These are phyloP conservation scores for Fusarium nematophilum DNA, from an alignment of 2,329 filamentous ascomycete species.

Conservation along the genomic window DNA sequence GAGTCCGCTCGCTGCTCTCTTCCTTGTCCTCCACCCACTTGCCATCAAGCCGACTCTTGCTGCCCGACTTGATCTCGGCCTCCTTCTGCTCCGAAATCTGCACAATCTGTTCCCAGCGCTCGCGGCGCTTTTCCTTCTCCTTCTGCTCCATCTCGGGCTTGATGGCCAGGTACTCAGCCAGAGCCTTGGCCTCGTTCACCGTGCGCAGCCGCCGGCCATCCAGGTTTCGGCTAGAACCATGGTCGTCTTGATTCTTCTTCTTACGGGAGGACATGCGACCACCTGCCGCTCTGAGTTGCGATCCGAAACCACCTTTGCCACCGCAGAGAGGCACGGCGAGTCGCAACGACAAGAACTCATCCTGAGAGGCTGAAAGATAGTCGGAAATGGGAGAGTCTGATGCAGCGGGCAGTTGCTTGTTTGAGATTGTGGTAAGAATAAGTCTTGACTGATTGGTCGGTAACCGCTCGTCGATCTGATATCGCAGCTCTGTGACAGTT, in stretches of 20 bases:
- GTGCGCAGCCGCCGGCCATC: conserved; percentile 91
- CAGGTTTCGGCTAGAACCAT: conserved; percentile 91
- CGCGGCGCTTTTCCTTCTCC: conserved; percentile 86
- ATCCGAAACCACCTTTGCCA: conserved; percentile 98
- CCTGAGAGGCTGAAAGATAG: conserved; percentile 66
- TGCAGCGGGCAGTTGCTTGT: conserved; percentile 71
- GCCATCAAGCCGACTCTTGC: conserved; percentile 79
- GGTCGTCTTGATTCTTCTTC: conserved; percentile 86
- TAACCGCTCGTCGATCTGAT: conserved; percentile 69
- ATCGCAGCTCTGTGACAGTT: conserved; percentile 74
- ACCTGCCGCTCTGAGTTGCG: conserved; percentile 93
- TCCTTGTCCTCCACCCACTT: conserved; percentile 97
- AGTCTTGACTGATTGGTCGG: conserved; percentile 70
- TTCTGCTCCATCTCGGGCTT: conserved; percentile 98
- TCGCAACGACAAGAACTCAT: conserved; percentile 84
- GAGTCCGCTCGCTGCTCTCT: conserved; percentile 84
- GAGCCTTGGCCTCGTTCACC: conserved; percentile 92
- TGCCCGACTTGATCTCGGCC: conserved; percentile 82
- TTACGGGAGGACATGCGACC: conserved; percentile 98
- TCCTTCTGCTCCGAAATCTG: conserved; percentile 85
- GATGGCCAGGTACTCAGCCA: conserved; percentile 93
- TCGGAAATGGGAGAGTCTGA: conserved; percentile 68
- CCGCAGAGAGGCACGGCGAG: conserved; percentile 84
- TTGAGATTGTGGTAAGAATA: conserved; percentile 84
- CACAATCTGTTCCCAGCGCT: conserved; percentile 90